Conservation (phyloP, 2,329 filamentous ascomycete genomes). For the Xylariaceae sp. region DNA sequence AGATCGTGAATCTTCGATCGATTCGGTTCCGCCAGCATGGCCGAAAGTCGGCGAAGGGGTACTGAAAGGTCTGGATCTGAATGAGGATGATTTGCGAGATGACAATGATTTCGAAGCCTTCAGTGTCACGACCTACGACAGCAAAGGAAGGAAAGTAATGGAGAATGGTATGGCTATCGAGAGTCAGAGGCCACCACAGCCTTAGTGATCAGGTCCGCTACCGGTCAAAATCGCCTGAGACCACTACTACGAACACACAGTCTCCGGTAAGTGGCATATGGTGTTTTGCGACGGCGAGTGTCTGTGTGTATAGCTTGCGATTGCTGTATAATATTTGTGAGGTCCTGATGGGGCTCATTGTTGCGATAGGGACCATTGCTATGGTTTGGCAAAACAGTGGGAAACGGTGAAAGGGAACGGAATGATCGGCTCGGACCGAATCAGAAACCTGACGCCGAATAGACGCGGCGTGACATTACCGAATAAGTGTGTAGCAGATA, state of each 20-base stretch:
- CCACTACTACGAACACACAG: background rate
- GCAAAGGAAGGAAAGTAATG: constrained; percentile 26
- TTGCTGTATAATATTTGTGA: background rate
- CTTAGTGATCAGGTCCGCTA: background rate
- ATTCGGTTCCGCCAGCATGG: constrained; percentile 30
- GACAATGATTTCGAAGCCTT: constrained; percentile 33
- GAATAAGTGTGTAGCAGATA: no score
- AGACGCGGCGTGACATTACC: no score
- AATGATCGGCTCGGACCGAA: no score
- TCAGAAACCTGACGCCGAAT: no score
- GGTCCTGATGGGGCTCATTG: background rate
- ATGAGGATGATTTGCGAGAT: constrained; percentile 28
- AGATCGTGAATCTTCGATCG: constrained; percentile 24
- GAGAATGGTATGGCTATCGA: constrained; percentile 27
- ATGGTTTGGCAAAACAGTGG: no score
- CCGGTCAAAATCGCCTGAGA: background rate
- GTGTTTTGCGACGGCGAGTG: no score
- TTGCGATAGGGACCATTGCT: no score
- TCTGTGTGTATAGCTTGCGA: background rate
- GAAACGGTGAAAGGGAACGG: no score
- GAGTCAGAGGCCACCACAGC: background rate
- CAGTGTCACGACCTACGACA: constrained; percentile 33
- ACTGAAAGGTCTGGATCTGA: constrained; percentile 25
- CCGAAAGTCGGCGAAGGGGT: constrained; percentile 29
- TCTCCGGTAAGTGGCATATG: no score